Base-by-base conservation (phyloP, 768 basidiomycete species). In the Auricularia sp. region DNA sequence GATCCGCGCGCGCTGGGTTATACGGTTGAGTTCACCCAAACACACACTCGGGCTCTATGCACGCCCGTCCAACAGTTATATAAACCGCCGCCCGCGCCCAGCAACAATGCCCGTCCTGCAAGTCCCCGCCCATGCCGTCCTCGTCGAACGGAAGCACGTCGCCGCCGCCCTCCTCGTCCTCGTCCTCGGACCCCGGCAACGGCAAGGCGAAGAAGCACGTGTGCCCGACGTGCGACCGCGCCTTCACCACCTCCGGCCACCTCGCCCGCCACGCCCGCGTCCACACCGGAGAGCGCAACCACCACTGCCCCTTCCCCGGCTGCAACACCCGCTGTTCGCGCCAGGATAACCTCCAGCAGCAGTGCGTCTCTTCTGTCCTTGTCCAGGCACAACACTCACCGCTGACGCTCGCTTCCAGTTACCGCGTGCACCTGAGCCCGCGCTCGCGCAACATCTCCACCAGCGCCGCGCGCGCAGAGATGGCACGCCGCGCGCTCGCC, bases 281-380 rank as follows among this genome's bases (percentile, higher is more conserved):
- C 14, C 93, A 95, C 77, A 95, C 93, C 18, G 93, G 93, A 44
- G 93, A 94, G 71, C 82, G 91, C 67, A 94, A 94, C 76, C 91
- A 94, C 78, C 90, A 86, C 66, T 95, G 93, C 71, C 93, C 94
- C 39, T 95, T 92, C 78, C 93, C 94, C 21, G 93, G 92, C 24
- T 95, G 93, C 74, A 90, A 94, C 70, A 94, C 92, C 1, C 82
- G 90, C 18, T 95, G 94, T 69, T 93, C 90, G 11, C 80, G 93
- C 39, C 92, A 94, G 74, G 94, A 95, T 69, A 95, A 95, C 69
- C 81, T 95, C n/a, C 85, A 83, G 68, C 82, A 83, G 68, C 82
- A 83, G 82, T 83, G 69, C 77, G 82, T 80, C 36, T 42, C 13
- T 14, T 14, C 8, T 42, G 4, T 7, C 39, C 39, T 4, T 14